phyloP scores from a whole-genome alignment of 2,329 filamentous ascomycete genomes.

The Pyrenophora tritici-repentis region DNA sequence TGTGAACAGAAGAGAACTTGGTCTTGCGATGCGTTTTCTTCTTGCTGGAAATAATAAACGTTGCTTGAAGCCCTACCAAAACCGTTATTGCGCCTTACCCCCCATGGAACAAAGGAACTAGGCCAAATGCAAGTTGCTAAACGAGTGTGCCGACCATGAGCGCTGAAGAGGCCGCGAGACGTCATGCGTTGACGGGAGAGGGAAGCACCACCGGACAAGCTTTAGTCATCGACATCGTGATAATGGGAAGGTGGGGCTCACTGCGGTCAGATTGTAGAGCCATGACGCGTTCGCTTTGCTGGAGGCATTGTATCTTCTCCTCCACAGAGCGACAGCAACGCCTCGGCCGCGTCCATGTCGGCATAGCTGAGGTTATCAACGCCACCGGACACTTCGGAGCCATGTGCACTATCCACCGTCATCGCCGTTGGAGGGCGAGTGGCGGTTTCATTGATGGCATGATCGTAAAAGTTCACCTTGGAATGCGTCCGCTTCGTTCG shows the following conservation, averaged over 20 bases:
- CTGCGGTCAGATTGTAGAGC: slow-evolving; percentile 23
- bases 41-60: slow-evolving; percentile 20
- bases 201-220: slow-evolving; percentile 10
- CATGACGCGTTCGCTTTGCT: slow-evolving; percentile 39
- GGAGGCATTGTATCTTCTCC: slow-evolving; percentile 27
- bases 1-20: background rate
- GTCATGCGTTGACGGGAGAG: slow-evolving; percentile 11
- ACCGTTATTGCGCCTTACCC: slow-evolving; percentile 1
- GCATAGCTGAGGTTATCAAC: slow-evolving; percentile 15
- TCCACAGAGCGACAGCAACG: slow-evolving; percentile 40
- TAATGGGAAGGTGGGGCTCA: slow-evolving; percentile 3
- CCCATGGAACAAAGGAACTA: slow-evolving; percentile 7
- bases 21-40: slow-evolving; percentile 6
- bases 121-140: slow-evolving; percentile 7
- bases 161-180: slow-evolving; percentile 14
- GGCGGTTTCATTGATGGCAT: slow-evolving; percentile 1
- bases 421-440: slow-evolving; percentile 11
- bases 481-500: slow-evolving; percentile 37
- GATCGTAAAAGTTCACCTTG: slow-evolving; percentile 22
- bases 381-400: slow-evolving; percentile 1
- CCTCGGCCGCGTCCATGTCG: slow-evolving; percentile 45
- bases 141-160: slow-evolving; percentile 21
- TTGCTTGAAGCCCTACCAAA: slow-evolving; percentile 10
- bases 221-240: slow-evolving; percentile 1
- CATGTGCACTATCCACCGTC: slow-evolving; percentile 8